phyloP scores from a whole-genome alignment of 768 basidiomycete genomes.

The Tephrocybe rancida region DNA sequence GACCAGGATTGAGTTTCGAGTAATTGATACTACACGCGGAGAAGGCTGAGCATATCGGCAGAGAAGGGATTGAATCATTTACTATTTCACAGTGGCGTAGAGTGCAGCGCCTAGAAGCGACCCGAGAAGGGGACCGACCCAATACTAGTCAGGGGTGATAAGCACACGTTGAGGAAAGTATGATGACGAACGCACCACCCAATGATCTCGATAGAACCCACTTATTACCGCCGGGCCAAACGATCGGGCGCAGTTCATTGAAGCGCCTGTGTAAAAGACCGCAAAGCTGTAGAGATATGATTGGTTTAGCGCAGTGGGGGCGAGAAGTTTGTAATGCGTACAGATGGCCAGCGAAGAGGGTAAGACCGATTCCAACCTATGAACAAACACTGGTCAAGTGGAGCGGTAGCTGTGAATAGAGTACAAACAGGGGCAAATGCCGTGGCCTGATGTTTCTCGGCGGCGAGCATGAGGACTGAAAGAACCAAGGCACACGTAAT shows the following conservation, averaged over 20 bases:
- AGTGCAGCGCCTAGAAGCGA: constrained; percentile 59
- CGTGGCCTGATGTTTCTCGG: constrained; percentile 67
- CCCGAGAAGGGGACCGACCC: constrained; percentile 73
- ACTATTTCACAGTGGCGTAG: constrained; percentile 59
- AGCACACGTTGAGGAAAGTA: neutral
- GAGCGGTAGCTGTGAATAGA: constrained; percentile 8
- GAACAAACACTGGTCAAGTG: neutral
- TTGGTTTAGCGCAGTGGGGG: neutral
- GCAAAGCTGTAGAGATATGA: constrained; percentile 46
- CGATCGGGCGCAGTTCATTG: constrained; percentile 69
- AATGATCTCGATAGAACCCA: constrained; percentile 59
- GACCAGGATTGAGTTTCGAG: constrained; percentile 52
- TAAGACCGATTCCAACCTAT: constrained; percentile 66
- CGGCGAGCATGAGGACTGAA: constrained; percentile 73
- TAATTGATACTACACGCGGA: constrained; percentile 42
- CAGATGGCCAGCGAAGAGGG: constrained; percentile 65
- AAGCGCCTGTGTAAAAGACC: constrained; percentile 64
- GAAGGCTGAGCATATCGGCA: neutral
- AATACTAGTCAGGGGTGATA: constrained; percentile 45
- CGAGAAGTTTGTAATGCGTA: constrained; percentile 26
- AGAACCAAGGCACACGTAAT: constrained; percentile 60
- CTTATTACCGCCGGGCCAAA: constrained; percentile 72
- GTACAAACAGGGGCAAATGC: constrained; percentile 63
- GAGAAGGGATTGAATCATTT: constrained; percentile 9
- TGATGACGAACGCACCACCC: constrained; percentile 52